Evolutionary conservation across 441 rosid genomes (phyloP).

Genomic region (Arabidopsis lyrata): DNA sequence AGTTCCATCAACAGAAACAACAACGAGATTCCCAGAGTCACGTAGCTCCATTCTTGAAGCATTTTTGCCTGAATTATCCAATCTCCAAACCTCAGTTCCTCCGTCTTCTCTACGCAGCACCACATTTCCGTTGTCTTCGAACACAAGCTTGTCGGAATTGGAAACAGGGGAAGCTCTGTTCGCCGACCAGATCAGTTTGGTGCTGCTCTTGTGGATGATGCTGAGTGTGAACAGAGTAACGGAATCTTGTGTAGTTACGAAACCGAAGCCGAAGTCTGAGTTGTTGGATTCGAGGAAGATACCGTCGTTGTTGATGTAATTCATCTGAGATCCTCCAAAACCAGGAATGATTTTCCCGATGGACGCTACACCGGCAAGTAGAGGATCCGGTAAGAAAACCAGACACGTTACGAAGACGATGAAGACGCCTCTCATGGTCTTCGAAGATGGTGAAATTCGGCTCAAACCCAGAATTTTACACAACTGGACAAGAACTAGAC

Average conservation of each 20-base stretch:
- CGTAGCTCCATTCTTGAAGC: conserved; percentile 73
- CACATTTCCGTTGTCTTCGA: conserved; percentile 64
- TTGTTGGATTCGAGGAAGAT: conserved; percentile 71
- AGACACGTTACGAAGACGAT: conserved; percentile 42
- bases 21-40: conserved; percentile 84
- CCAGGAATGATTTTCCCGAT: conserved; percentile 56
- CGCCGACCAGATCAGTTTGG: conserved; percentile 73
- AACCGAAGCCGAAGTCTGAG: conserved; percentile 71
- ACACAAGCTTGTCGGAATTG: conserved; percentile 66
- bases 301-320: conserved; percentile 65
- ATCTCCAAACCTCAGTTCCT: conserved; percentile 60
- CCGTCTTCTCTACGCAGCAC: conserved; percentile 60
- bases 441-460: conserved; percentile 17
- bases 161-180: conserved; percentile 72
- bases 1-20: conserved; percentile 53
- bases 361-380: conserved; percentile 51
- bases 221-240: conserved; percentile 61
- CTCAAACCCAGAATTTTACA: conserved; percentile 24
- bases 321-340: conserved; percentile 76
- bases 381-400: conserved; percentile 49
- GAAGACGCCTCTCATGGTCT: conserved; percentile 50
- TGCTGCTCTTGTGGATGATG: conserved; percentile 54
- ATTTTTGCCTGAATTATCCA: conserved; percentile 57
- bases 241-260: conserved; percentile 46
- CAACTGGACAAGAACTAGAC: conserved; percentile 5